A percentile compares a stretch with the other conserved stretches of the same genome.
phyloP scores from a whole-genome alignment of 2,329 filamentous ascomycete genomes.

The Colletotrichum sp. region DNA sequence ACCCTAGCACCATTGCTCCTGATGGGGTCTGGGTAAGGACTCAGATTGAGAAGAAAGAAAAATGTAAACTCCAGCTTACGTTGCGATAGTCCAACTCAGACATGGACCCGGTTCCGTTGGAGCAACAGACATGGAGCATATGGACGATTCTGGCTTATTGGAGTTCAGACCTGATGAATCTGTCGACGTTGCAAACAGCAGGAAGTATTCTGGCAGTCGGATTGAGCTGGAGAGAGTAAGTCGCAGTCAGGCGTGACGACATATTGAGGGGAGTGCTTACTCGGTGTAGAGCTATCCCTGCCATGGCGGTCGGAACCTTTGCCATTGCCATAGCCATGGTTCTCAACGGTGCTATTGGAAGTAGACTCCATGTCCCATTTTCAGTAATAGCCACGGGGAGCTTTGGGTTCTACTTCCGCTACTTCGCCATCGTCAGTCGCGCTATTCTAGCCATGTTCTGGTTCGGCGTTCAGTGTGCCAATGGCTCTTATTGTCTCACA shows the following conservation, averaged over 20 bases:
- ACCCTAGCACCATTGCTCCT: slow-evolving; percentile 50
- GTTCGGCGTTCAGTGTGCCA: slow-evolving; percentile 64
- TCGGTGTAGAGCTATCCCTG: slow-evolving; percentile 26
- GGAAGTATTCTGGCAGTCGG: slow-evolving; percentile 39
- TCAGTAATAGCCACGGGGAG: slow-evolving; percentile 37
- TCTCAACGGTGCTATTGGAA: slow-evolving; percentile 40
- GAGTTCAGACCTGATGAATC: slow-evolving; percentile 39
- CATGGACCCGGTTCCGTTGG: slow-evolving; percentile 15
- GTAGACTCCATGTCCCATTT: slow-evolving; percentile 41
- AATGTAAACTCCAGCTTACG: background rate
- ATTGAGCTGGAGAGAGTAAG: slow-evolving; percentile 31
- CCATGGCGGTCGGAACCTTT: slow-evolving; percentile 29
- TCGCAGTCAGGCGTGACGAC: background rate
- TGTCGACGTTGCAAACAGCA: slow-evolving; percentile 38
- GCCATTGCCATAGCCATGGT: slow-evolving; percentile 55
- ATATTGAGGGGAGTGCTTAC: background rate
- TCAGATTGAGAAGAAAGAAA: background rate
- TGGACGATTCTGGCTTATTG: slow-evolving; percentile 41
- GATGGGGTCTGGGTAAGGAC: slow-evolving; percentile 42
- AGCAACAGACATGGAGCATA: slow-evolving; percentile 36
- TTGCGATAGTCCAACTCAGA: slow-evolving; percentile 10
- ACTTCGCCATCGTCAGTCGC: slow-evolving; percentile 40
- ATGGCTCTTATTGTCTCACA: slow-evolving; percentile 25
- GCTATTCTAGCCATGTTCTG: slow-evolving; percentile 54
- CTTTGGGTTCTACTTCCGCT: slow-evolving; percentile 42